These are phyloP conservation scores for Aureobasidium melanogenum DNA, from an alignment of 2,329 filamentous ascomycete species.

Conservation along the genomic window DNA sequence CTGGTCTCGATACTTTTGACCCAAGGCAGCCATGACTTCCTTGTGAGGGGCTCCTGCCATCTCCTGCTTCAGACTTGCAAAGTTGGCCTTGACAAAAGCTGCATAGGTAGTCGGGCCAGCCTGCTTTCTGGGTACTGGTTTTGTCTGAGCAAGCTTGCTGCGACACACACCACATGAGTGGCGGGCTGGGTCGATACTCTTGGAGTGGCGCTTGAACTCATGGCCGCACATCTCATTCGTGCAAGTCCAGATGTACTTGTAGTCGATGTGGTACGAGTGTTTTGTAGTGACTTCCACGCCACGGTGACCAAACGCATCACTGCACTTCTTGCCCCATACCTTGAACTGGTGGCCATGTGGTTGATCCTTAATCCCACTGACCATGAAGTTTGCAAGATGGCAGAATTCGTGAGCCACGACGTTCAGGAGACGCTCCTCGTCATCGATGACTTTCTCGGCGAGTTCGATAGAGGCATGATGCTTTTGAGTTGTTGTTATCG, in stretches of 20 bases:
- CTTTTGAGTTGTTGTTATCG: constrained; percentile 21
- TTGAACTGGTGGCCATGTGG: constrained; percentile 85
- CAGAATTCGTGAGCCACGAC: constrained; percentile 96
- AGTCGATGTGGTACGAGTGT: constrained; percentile 82
- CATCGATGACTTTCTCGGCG: constrained; percentile 77
- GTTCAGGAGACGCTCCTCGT: constrained; percentile 69
- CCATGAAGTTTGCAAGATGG: constrained; percentile 86
- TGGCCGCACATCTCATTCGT: constrained; percentile 45
- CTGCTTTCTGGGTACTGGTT: constrained; percentile 56
- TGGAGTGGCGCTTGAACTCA: constrained; percentile 76
- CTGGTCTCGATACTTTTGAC: constrained; percentile 50
- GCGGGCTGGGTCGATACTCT: constrained; percentile 64
- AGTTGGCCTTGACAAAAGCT: constrained; percentile 57
- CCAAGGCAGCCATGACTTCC: constrained; percentile 61
- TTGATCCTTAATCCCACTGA: constrained; percentile 63
- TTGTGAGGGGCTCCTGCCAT: constrained; percentile 51
- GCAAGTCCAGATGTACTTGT: constrained; percentile 86
- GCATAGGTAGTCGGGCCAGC: constrained; percentile 39
- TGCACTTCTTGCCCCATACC: constrained; percentile 54
- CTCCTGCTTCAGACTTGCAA: constrained; percentile 49
- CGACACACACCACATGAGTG: constrained; percentile 75
- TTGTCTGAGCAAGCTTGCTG: constrained; percentile 60
- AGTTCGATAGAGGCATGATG: constrained; percentile 71
- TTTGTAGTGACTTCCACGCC: constrained; percentile 77
- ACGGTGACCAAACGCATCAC: constrained; percentile 48